phyloP scores from a whole-genome alignment of 225 moss, liverwort and hornwort genomes.

The Physcomitrium patens region DNA sequence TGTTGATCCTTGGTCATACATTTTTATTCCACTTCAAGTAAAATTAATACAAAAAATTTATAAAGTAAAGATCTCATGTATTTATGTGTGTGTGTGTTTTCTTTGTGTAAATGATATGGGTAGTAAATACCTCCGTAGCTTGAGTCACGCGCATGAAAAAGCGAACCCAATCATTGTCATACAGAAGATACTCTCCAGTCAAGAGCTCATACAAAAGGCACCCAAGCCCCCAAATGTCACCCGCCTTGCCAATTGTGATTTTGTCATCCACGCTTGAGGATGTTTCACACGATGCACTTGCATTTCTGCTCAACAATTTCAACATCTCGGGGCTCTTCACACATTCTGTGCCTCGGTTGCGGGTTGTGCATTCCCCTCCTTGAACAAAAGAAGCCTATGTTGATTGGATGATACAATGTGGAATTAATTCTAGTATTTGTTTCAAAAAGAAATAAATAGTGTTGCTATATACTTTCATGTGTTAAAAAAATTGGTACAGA shows the following conservation, averaged over 20 bases:
- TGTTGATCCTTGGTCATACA: no score
- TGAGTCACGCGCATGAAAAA: conserved; percentile 91
- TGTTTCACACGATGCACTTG: conserved; percentile 20
- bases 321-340: conserved; percentile 98
- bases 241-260: conserved; percentile 67
- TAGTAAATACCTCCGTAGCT: conserved; percentile 57
- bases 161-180: conserved; percentile 91
- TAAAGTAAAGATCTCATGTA: no score
- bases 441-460: neutral
- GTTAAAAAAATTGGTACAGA: no score
- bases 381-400: conserved; percentile 54
- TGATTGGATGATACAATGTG: neutral
- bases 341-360: conserved; percentile 89
- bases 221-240: conserved; percentile 91
- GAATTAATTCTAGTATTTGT: neutral
- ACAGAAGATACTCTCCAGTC: conserved; percentile 86
- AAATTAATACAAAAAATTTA: no score
- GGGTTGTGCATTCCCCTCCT: conserved; percentile 90
- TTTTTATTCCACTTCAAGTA: no score
- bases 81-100: neutral
- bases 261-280: conserved; percentile 38
- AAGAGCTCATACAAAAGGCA: conserved; percentile 90
- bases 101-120: neutral
- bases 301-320: conserved; percentile 52
- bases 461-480: no score